Base-by-base conservation (phyloP, 345 rosid genomes). In the Combretum micranthum region DNA sequence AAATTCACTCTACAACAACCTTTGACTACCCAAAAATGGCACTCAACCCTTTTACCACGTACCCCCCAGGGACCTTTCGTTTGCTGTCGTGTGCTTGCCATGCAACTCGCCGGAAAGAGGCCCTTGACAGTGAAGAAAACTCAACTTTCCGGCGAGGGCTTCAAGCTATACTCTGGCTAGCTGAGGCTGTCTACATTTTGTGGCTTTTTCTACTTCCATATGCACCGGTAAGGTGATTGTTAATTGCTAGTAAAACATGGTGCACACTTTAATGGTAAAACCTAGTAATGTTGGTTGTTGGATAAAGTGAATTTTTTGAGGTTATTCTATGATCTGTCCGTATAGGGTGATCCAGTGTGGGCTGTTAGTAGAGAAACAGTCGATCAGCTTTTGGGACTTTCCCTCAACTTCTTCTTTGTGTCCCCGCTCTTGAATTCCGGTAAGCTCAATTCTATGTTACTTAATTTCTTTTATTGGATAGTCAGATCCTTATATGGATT, bases 331-430 rank as follows among this genome's bases (percentile, higher is more conserved):
- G 20, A 59, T 53, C 67, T 53, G 47, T 15, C 63, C 23, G 46
- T 43, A 64, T 78, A 89, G 97, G 94, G 97, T 56, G 94, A 93
- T 79, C 96, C 97, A 3, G 94, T 89, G 55, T 89, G 97, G 94
- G 88, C 84, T 4, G 83, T 89, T 61, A 85, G 91, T 67, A 62
- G 85, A 3, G 85, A 83, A 25, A 89, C 99, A 2, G 69, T 93
- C 37, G 72, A 75, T 64, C 81, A 81, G 49, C 89, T 93, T 39
- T 42, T 82, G 63, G 91, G 89, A 18, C 97, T 93, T 52, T 86
- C 90, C 26, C 75, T 93, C 53, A 93, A 93, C 67, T 88, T 93
- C 86, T 89, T 89, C 96, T 82, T 93, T 70, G 55, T 93, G 62
- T 74, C 86, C 77, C 99, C 99, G 19, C 77, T 85, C 25, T 59